These are phyloP conservation scores for Cucumis cinereus DNA, from an alignment of 306 rosid species.

Conservation along the genomic window DNA sequence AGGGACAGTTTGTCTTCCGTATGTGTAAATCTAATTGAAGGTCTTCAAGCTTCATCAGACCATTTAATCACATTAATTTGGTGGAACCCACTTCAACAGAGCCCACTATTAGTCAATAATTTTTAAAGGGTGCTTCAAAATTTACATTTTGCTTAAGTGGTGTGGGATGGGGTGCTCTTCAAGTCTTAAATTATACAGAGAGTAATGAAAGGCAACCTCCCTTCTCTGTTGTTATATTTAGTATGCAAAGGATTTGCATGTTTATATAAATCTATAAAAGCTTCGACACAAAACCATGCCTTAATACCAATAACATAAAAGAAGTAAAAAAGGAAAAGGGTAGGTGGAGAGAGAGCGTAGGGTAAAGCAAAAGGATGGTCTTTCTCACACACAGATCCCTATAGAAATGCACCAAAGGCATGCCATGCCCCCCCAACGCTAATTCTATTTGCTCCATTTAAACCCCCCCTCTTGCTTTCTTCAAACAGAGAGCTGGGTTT, in stretches of 20 bases:
- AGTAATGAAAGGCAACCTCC: background rate
- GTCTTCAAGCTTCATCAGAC: background rate
- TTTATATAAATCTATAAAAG: conserved; percentile 4
- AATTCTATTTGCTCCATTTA: conserved; percentile 73
- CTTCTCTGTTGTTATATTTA: background rate
- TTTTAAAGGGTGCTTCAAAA: background rate
- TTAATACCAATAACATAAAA: conserved; percentile 14
- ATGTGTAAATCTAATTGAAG: conserved; percentile 39
- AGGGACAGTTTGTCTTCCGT: conserved; percentile 47
- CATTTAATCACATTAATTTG: conserved; percentile 27
- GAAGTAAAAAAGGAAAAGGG: conserved; percentile 24
- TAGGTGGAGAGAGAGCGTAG: conserved; percentile 16
- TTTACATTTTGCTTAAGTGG: background rate
- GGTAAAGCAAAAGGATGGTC: conserved; percentile 52
- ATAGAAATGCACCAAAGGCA: conserved; percentile 45
- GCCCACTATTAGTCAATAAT: conserved; percentile 15
- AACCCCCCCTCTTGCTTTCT: conserved; percentile 39
- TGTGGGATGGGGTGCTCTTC: background rate
- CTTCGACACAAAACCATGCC: background rate
- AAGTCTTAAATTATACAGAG: background rate
- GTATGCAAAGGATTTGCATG: background rate
- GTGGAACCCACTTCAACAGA: conserved; percentile 13
- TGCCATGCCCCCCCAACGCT: conserved; percentile 30
- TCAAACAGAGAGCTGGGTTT: background rate
- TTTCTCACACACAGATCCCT: conserved; percentile 85